Conservation (phyloP, 257 asterid species). For the Primulina eburnea region DNA sequence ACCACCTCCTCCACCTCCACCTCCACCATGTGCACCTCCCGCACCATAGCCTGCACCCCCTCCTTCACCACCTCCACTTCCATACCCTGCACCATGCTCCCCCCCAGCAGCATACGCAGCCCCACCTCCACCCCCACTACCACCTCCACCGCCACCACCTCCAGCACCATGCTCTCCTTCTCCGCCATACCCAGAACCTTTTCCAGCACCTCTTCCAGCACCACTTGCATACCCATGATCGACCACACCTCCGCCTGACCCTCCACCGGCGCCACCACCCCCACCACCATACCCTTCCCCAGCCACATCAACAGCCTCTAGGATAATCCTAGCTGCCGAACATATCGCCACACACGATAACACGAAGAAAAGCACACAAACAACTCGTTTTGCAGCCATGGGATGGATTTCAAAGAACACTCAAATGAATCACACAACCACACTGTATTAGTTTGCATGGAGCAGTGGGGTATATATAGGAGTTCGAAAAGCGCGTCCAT, state of each 20-base stretch:
- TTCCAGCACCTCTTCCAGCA: constrained; percentile 28
- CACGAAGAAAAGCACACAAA: constrained; percentile 36
- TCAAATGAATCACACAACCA: constrained; percentile 1
- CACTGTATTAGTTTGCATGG: constrained; percentile 34
- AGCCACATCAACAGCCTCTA: constrained; percentile 31
- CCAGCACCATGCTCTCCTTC: constrained; percentile 30
- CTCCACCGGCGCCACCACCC: constrained; percentile 43
- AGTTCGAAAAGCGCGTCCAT: constrained; percentile 31
- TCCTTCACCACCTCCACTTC: constrained; percentile 31
- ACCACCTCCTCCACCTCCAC: constrained; percentile 2
- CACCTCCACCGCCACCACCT: constrained; percentile 32
- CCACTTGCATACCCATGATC: constrained; percentile 32
- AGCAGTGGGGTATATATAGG: constrained; percentile 41
- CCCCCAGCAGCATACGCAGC: constrained; percentile 26
- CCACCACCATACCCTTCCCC: constrained; percentile 40
- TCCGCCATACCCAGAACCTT: constrained; percentile 26
- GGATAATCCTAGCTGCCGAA: constrained; percentile 63
- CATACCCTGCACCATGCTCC: constrained; percentile 31
- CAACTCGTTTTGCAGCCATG: constrained; percentile 36
- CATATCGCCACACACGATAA: constrained; percentile 40
- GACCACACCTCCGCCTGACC: constrained; percentile 44
- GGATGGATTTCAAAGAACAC: background rate
- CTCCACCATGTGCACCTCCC: constrained; percentile 33
- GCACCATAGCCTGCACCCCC: constrained; percentile 27
- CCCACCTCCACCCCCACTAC: constrained; percentile 25